Conservation (phyloP, 495 filamentous ascomycete genomes). For the Hyaloscypha bicolor region DNA sequence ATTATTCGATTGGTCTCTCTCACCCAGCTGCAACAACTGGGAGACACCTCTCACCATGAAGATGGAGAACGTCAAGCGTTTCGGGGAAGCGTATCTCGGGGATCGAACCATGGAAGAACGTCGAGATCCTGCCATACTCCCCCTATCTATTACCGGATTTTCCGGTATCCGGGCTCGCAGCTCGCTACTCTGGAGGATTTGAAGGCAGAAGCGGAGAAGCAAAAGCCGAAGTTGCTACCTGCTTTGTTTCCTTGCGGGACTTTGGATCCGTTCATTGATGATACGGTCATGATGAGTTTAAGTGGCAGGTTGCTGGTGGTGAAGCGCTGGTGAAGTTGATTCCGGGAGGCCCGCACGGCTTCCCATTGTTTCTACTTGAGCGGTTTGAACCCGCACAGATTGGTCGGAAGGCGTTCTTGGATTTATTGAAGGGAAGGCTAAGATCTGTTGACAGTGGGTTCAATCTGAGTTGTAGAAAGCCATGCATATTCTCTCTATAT, state of each 20-base stretch:
- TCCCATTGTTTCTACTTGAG: slow-evolving; percentile 35
- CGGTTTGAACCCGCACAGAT: background rate
- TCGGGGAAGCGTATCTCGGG: slow-evolving; percentile 46
- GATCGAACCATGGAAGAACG: slow-evolving; percentile 39
- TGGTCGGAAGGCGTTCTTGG: background rate
- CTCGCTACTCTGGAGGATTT: slow-evolving; percentile 38
- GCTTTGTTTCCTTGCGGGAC: slow-evolving; percentile 56
- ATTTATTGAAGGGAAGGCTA: background rate
- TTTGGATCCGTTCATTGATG: slow-evolving; percentile 57
- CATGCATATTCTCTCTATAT: too few species aligned
- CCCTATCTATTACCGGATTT: slow-evolving; percentile 37
- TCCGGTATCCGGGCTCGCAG: background rate
- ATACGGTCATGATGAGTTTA: slow-evolving; percentile 55
- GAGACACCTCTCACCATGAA: slow-evolving; percentile 42
- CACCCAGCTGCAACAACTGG: slow-evolving; percentile 38
- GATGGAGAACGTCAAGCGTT: slow-evolving; percentile 42
- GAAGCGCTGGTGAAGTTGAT: slow-evolving; percentile 52
- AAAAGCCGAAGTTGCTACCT: slow-evolving; percentile 42
- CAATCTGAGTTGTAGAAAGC: too few species aligned
- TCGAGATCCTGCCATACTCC: slow-evolving; percentile 41
- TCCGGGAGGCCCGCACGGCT: slow-evolving; percentile 55
- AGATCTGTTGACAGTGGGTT: background rate
- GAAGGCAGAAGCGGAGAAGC: slow-evolving; percentile 29
- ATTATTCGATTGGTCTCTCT: slow-evolving; percentile 45
- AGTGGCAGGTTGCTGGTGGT: slow-evolving; percentile 51